phyloP scores from a whole-genome alignment of 139 green algal species.

The Pedinophyceae sp. region DNA sequence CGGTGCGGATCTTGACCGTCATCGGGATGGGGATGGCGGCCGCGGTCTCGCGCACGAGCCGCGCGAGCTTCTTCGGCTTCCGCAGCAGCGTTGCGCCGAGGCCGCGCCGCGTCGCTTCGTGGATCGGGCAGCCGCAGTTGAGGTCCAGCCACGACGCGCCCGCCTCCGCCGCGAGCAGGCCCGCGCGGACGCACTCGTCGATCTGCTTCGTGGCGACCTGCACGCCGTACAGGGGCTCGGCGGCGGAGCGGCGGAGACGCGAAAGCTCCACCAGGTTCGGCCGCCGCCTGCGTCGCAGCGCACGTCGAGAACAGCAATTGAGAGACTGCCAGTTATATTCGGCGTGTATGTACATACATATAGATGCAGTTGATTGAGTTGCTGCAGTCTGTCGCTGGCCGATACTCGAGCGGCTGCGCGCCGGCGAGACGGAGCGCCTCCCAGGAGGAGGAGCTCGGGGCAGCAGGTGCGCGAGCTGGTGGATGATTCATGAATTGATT shows the following conservation, averaged over 20 bases:
- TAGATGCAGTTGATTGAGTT: not conserved
- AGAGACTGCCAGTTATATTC: conserved; percentile 9
- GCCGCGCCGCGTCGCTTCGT: conserved; percentile 55
- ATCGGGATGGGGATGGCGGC: conserved; percentile 59
- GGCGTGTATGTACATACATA: not conserved
- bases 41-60: conserved; percentile 50
- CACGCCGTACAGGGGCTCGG: conserved; percentile 20
- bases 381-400: not conserved
- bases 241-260: conserved; percentile 11
- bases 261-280: too few relatives aligned
- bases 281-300: too few relatives aligned
- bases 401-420: not conserved
- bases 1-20: conserved; percentile 63
- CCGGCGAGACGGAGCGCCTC: not conserved
- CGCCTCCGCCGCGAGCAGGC: conserved; percentile 29
- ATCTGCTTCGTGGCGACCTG: conserved; percentile 68
- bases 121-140: conserved; percentile 74
- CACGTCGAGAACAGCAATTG: too few relatives aligned
- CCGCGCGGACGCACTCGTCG: conserved; percentile 44
- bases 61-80: conserved; percentile 58
- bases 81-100: conserved; percentile 54
- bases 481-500: not conserved
- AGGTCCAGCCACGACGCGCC: conserved; percentile 62
- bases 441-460: not conserved
- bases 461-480: too few relatives aligned